Conservation (phyloP, 2,329 filamentous ascomycete genomes). For the Colletotrichum tanaceti region DNA sequence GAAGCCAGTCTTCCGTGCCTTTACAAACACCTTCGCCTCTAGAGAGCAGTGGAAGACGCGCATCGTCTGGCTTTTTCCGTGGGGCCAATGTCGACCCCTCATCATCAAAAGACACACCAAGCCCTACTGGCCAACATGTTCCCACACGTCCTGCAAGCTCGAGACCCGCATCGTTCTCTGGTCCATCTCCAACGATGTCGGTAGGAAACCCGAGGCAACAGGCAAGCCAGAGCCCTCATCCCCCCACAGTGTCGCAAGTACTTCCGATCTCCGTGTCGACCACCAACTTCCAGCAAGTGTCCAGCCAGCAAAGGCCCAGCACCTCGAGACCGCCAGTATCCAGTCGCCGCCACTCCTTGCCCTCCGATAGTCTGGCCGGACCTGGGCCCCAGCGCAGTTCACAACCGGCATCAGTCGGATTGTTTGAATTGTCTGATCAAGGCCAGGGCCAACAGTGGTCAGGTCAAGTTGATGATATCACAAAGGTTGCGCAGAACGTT, state of each 20-base stretch:
- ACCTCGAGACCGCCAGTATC: background rate
- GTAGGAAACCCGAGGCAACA: background rate
- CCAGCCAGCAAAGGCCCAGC: background rate
- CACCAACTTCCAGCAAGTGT: background rate
- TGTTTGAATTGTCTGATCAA: background rate
- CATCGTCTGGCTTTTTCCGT: slow-evolving; percentile 41
- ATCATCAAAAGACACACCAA: background rate
- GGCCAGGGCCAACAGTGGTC: background rate
- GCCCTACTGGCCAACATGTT: slow-evolving; percentile 24
- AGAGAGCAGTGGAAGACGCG: slow-evolving; percentile 39
- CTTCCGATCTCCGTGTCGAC: background rate
- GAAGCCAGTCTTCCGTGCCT: slow-evolving; percentile 44
- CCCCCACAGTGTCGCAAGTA: slow-evolving; percentile 29
- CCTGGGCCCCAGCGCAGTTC: background rate
- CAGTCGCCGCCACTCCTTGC: slow-evolving; percentile 28
- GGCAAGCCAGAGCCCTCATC: background rate
- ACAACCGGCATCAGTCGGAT: background rate
- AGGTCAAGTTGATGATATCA: background rate
- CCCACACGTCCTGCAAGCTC: background rate
- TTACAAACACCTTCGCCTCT: slow-evolving; percentile 48
- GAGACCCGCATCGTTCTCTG: slow-evolving; percentile 30
- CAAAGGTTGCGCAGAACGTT: background rate
- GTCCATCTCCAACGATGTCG: background rate
- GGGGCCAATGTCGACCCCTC: background rate
- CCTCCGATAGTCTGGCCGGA: slow-evolving; percentile 3